Conservation (phyloP, 1,139 yeast species). For the Yamadazyma spencermartinsiae region DNA sequence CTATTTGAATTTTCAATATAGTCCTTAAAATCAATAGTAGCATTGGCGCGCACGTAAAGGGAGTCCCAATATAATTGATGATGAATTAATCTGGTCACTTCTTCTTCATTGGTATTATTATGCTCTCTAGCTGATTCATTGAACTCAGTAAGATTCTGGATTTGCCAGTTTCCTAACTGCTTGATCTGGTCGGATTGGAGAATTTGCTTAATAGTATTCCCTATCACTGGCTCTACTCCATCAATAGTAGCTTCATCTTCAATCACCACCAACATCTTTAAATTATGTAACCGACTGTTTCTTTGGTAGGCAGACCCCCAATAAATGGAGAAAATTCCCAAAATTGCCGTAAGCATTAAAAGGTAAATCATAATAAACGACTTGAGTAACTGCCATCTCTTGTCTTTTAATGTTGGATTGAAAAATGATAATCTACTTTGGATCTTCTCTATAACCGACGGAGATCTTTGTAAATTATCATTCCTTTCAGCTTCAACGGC, state of each 20-base stretch:
- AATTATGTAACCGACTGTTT: conserved; percentile 26
- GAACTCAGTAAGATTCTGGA: conserved; percentile 29
- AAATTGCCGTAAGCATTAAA: conserved; percentile 29
- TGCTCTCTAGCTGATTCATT: conserved; percentile 28
- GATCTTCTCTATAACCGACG: conserved; percentile 14
- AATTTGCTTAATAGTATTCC: conserved; percentile 23
- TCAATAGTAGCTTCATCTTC: conserved; percentile 32
- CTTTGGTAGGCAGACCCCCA: conserved; percentile 47
- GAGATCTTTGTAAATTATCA: conserved; percentile 9
- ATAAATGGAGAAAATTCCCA: conserved; percentile 39
- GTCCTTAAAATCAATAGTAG: conserved; percentile 27
- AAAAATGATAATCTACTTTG: conserved; percentile 25
- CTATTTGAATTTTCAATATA: conserved; percentile 29
- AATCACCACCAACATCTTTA: conserved; percentile 42
- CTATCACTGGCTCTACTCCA: conserved; percentile 34
- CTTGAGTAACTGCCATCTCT: conserved; percentile 21
- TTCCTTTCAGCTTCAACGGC: conserved; percentile 1
- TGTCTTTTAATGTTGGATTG: conserved; percentile 22
- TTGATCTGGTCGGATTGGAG: conserved; percentile 21
- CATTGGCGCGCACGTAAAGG: conserved; percentile 40
- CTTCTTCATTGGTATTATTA: conserved; percentile 31
- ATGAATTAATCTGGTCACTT: conserved; percentile 37
- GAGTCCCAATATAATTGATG: conserved; percentile 49
- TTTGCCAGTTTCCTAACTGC: conserved; percentile 41
- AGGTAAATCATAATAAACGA: conserved; percentile 20